Percentiles rank a stretch among this genome's conserved stretches.
Evolutionary conservation across 306 rosid species (phyloP).

Genomic region (Begonia masoniana): DNA sequence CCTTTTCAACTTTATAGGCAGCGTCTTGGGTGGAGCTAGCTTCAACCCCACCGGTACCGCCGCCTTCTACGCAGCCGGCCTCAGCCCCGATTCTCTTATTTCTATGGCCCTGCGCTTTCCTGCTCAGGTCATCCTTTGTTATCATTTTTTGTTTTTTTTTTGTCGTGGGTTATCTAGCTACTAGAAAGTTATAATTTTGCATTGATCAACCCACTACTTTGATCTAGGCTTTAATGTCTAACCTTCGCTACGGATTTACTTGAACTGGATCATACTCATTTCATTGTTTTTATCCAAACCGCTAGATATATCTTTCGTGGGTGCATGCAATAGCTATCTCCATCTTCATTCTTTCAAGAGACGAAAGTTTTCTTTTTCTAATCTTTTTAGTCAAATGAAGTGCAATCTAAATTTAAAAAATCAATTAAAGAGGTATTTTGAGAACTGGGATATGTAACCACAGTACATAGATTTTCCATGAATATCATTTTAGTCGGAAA

Average conservation of each 20-base stretch:
- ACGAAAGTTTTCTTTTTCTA: too few relatives aligned
- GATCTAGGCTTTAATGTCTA: not conserved
- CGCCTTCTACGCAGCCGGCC: slow-evolving; percentile 62
- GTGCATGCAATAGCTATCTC: too few relatives aligned
- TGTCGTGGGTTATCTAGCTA: not conserved
- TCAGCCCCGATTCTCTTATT: slow-evolving; percentile 56
- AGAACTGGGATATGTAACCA: too few relatives aligned
- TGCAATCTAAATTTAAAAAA: too few relatives aligned
- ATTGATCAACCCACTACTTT: too few relatives aligned
- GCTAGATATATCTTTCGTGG: too few relatives aligned
- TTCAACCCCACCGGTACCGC: slow-evolving; percentile 83
- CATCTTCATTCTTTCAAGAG: too few relatives aligned
- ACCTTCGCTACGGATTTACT: not conserved
- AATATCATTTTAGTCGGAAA: not conserved
- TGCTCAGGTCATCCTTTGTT: slow-evolving; percentile 43
- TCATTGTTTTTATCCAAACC: not conserved
- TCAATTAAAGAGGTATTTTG: too few relatives aligned
- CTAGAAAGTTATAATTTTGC: not conserved
- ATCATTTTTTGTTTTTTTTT: not conserved
- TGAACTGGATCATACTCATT: not conserved
- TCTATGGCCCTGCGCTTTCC: slow-evolving; percentile 86
- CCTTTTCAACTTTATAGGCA: slow-evolving; percentile 39
- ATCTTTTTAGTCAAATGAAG: too few relatives aligned
- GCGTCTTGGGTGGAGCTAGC: slow-evolving; percentile 76
- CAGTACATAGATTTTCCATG: not conserved